A percentile compares a stretch with the other conserved stretches of the same genome.
Conservation (phyloP, 805 yeast species). For the Saccharomyces jurei region DNA sequence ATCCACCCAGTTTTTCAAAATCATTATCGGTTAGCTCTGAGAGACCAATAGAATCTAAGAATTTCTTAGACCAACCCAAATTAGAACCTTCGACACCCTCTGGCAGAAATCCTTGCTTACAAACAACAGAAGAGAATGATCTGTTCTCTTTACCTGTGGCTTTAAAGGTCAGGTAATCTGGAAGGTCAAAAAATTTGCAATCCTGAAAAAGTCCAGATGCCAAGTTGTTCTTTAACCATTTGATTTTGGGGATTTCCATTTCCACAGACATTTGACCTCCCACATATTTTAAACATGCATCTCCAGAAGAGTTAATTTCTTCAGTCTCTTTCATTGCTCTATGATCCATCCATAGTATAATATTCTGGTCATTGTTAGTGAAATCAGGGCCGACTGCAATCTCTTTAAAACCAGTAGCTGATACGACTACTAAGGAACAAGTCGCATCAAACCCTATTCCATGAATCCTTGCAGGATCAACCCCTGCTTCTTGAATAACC, state of each 20-base stretch:
- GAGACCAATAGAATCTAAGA: slow-evolving; percentile 58
- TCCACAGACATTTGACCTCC: slow-evolving; percentile 98
- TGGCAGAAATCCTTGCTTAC: slow-evolving; percentile 94
- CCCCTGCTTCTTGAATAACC: slow-evolving; percentile 65
- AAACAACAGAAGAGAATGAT: slow-evolving; percentile 82
- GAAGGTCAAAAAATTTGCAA: slow-evolving; percentile 82
- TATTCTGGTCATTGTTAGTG: slow-evolving; percentile 60
- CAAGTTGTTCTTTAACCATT: slow-evolving; percentile 87
- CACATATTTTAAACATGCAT: slow-evolving; percentile 76
- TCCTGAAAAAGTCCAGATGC: slow-evolving; percentile 49
- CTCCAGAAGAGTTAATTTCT: slow-evolving; percentile 71
- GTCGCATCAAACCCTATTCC: slow-evolving; percentile 98
- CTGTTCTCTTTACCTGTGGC: slow-evolving; percentile 86
- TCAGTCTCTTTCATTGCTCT: slow-evolving; percentile 79
- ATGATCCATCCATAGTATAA: slow-evolving; percentile 97
- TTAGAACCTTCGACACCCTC: slow-evolving; percentile 79
- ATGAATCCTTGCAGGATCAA: slow-evolving; percentile 56
- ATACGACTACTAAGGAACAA: slow-evolving; percentile 81
- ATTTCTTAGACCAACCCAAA: slow-evolving; percentile 86
- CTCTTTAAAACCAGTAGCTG: slow-evolving; percentile 57
- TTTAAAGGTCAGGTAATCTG: slow-evolving; percentile 84
- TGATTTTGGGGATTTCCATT: slow-evolving; percentile 95
- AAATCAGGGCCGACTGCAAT: slow-evolving; percentile 92
- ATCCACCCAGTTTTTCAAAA: slow-evolving; percentile 77
- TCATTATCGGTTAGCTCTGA: slow-evolving; percentile 71